Percentiles rank a stretch among this genome's conserved stretches.
phyloP scores from a whole-genome alignment of 23 red algal species.

The Agarophyton chilense region DNA sequence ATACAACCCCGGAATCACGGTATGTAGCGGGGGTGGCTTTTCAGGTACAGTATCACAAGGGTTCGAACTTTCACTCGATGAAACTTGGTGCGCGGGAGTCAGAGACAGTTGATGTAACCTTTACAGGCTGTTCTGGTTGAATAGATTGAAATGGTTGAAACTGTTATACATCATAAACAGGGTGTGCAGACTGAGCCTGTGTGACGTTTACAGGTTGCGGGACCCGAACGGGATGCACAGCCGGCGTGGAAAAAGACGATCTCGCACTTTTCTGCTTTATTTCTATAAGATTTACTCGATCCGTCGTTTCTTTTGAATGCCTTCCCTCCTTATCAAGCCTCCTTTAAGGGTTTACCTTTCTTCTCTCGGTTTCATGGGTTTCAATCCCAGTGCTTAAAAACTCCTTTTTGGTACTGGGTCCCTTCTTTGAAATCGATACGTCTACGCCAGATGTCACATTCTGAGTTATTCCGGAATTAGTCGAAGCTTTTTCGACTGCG shows the following conservation, averaged over 20 bases:
- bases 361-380: slow-evolving; percentile 44
- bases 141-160: background rate
- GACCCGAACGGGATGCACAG: slow-evolving; percentile 3
- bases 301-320: slow-evolving; percentile 26
- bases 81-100: no score
- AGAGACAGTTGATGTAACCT: background rate
- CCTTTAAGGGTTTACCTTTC: slow-evolving; percentile 11
- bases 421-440: background rate
- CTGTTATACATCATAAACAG: background rate
- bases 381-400: slow-evolving; percentile 44
- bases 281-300: background rate
- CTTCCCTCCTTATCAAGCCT: slow-evolving; percentile 34
- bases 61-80: no score
- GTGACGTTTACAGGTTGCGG: slow-evolving; percentile 35
- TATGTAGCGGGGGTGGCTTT: no score
- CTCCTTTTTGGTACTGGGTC: background rate
- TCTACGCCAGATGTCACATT: slow-evolving; percentile 67
- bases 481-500: slow-evolving; percentile 41
- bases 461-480: slow-evolving; percentile 56
- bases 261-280: background rate
- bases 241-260: background rate
- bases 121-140: background rate
- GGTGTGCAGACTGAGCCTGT: slow-evolving; percentile 1
- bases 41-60: no score
- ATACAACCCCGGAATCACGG: no score